Conservation (phyloP, 2,329 filamentous ascomycete species). For the Gliomastix tumulicola region DNA sequence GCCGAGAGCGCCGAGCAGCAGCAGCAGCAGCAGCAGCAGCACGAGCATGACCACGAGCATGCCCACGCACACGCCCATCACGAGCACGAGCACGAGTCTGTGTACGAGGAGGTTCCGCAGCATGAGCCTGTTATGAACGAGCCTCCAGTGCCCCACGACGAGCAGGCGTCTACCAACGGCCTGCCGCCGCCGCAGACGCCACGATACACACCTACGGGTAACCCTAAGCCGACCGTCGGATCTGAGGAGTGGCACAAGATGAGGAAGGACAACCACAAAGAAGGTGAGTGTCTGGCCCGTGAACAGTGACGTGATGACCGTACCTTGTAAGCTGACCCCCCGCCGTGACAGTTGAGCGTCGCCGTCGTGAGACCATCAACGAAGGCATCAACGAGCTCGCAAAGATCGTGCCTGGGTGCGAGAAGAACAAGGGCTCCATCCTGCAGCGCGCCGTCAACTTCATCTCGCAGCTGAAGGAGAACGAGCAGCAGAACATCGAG, state of each 20-base stretch:
- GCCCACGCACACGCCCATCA: neutral
- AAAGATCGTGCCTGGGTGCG: slow-evolving; percentile 94
- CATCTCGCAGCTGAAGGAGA: slow-evolving; percentile 90
- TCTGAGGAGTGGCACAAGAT: slow-evolving; percentile 98
- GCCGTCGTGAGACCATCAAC: slow-evolving; percentile 95
- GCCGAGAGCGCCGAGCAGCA: slow-evolving; percentile 12
- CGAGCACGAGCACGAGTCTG: neutral
- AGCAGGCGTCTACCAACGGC: slow-evolving; percentile 31
- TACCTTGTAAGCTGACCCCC: too few species aligned
- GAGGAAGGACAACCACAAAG: slow-evolving; percentile 96
- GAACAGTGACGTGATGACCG: neutral
- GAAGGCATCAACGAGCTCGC: slow-evolving; percentile 97
- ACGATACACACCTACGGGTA: slow-evolving; percentile 33
- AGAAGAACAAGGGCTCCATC: slow-evolving; percentile 99
- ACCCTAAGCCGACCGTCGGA: slow-evolving; percentile 79
- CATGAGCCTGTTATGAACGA: slow-evolving; percentile 10
- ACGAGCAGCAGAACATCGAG: slow-evolving; percentile 88
- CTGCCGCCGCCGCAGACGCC: slow-evolving; percentile 14
- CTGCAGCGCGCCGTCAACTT: slow-evolving; percentile 89
- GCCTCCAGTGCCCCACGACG: slow-evolving; percentile 13
- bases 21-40: slow-evolving; percentile 1
- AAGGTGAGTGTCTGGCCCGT: slow-evolving; percentile 55
- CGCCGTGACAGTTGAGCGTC: slow-evolving; percentile 69
- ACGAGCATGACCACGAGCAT: neutral
- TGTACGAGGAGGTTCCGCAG: neutral